A percentile compares a stretch with the other conserved stretches of the same genome.
These are phyloP conservation scores for Petasospora rhodanensis DNA, from an alignment of 1,139 yeast genomes.

Conservation along the genomic window DNA sequence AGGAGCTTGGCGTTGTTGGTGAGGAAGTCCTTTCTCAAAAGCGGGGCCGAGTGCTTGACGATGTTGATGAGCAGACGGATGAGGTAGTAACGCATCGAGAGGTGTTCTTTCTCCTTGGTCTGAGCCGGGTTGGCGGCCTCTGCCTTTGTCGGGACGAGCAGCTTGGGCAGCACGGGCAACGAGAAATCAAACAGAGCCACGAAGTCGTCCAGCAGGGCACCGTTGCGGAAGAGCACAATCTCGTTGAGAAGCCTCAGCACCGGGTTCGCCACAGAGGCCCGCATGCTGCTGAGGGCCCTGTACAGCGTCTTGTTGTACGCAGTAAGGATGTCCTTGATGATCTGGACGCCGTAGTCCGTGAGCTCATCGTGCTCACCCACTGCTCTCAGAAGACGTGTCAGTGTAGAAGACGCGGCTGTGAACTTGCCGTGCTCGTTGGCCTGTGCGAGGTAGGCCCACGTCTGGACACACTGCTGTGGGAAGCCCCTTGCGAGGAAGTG, in stretches of 20 bases:
- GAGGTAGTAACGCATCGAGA: slow-evolving; percentile 53
- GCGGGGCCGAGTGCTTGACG: slow-evolving; percentile 42
- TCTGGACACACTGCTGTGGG: slow-evolving; percentile 37
- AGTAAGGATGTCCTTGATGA: slow-evolving; percentile 50
- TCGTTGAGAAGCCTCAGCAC: slow-evolving; percentile 50
- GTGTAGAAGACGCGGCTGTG: slow-evolving; percentile 33
- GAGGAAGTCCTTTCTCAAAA: slow-evolving; percentile 60
- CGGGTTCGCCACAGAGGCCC: slow-evolving; percentile 60
- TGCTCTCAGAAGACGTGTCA: slow-evolving; percentile 14
- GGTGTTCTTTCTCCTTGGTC: slow-evolving; percentile 30
- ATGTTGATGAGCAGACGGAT: slow-evolving; percentile 58
- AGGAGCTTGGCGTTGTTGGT: slow-evolving; percentile 53
- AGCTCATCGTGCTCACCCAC: slow-evolving; percentile 13
- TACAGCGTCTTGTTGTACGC: slow-evolving; percentile 61
- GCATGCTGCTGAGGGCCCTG: slow-evolving; percentile 57
- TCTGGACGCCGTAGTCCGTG: slow-evolving; percentile 31
- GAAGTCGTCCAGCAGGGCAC: slow-evolving; percentile 51
- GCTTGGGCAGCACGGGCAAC: slow-evolving; percentile 55
- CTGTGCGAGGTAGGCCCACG: slow-evolving; percentile 63
- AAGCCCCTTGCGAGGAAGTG: slow-evolving; percentile 33
- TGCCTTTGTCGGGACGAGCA: slow-evolving; percentile 50
- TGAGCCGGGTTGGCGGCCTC: slow-evolving; percentile 36
- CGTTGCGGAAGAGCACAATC: slow-evolving; percentile 46
- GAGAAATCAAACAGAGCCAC: slow-evolving; percentile 65
- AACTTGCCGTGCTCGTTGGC: slow-evolving; percentile 55